Evolutionary conservation across 1,139 yeast genomes (phyloP).

Genomic region (Yamadazyma pseudoaaseri): DNA sequence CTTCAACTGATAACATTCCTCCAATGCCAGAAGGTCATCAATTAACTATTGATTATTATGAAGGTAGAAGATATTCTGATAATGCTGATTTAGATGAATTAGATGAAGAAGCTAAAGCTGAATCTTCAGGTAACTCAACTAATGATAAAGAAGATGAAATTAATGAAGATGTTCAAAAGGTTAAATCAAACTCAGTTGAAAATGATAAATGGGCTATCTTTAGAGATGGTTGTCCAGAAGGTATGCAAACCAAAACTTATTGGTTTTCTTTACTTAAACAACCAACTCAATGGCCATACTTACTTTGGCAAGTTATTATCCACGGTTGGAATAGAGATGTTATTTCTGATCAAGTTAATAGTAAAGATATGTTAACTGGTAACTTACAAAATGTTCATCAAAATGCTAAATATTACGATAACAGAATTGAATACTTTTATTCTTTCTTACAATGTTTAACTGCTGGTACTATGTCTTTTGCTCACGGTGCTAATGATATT

Average conservation of each 20-base stretch:
- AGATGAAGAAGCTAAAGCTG: slow-evolving; percentile 13
- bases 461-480: slow-evolving; percentile 79
- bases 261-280: slow-evolving; percentile 44
- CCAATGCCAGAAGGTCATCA: slow-evolving; percentile 62
- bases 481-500: slow-evolving; percentile 81
- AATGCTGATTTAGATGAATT: slow-evolving; percentile 16
- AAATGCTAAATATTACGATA: slow-evolving; percentile 65
- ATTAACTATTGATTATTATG: slow-evolving; percentile 62
- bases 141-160: slow-evolving; percentile 11
- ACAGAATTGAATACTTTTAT: slow-evolving; percentile 68
- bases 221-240: slow-evolving; percentile 14
- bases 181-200: slow-evolving; percentile 5
- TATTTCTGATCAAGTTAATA: slow-evolving; percentile 45
- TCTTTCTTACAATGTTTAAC: slow-evolving; percentile 71
- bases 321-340: slow-evolving; percentile 71
- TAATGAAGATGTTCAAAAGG: slow-evolving; percentile 9
- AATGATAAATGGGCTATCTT: slow-evolving; percentile 10
- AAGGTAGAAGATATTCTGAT: slow-evolving; percentile 51
- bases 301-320: slow-evolving; percentile 46
- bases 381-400: slow-evolving; percentile 52
- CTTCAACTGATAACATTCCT: slow-evolving; percentile 56
- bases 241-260: slow-evolving; percentile 34
- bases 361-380: slow-evolving; percentile 33
- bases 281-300: slow-evolving; percentile 55
- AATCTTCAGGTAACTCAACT: slow-evolving; percentile 15